Conservation (phyloP, 176 grass and related monocot genomes). For the Echinochloa phyllopogon region DNA sequence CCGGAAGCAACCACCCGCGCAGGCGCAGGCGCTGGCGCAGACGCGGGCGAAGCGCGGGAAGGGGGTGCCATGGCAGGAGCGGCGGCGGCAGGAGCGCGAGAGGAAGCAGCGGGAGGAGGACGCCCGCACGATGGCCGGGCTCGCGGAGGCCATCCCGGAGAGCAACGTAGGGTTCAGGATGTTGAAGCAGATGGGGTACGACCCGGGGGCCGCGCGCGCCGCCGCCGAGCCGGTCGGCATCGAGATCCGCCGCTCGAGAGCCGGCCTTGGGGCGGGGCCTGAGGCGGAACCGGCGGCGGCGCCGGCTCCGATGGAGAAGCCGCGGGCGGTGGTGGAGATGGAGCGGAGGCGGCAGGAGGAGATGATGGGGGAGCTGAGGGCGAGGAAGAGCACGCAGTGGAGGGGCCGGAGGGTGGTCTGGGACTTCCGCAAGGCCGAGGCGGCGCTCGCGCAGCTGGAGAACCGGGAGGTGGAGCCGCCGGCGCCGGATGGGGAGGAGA, state of each 20-base stretch:
- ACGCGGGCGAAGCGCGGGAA: conserved; percentile 50
- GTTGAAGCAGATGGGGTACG: conserved; percentile 85
- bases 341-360: conserved; percentile 57
- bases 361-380: conserved; percentile 70
- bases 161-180: conserved; percentile 93
- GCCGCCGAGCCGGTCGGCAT: conserved; percentile 66
- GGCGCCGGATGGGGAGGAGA: conserved; percentile 44
- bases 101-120: conserved; percentile 82
- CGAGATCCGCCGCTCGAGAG: conserved; percentile 73
- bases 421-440: conserved; percentile 74
- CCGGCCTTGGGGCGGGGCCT: conserved; percentile 63
- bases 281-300: neutral
- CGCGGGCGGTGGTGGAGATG: conserved; percentile 46
- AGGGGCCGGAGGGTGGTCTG: conserved; percentile 58
- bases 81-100: conserved; percentile 58
- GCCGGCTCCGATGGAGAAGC: conserved; percentile 29
- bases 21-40: neutral
- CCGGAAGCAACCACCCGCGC: conserved; percentile 42
- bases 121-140: conserved; percentile 56
- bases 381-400: conserved; percentile 75
- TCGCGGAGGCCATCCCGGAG: conserved; percentile 75
- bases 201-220: conserved; percentile 41
- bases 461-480: conserved; percentile 62
- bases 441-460: conserved; percentile 74
- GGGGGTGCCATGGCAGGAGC: conserved; percentile 69